These are phyloP conservation scores for Trichaptum fuscoviolaceum DNA, from an alignment of 768 basidiomycete species.

Conservation along the genomic window DNA sequence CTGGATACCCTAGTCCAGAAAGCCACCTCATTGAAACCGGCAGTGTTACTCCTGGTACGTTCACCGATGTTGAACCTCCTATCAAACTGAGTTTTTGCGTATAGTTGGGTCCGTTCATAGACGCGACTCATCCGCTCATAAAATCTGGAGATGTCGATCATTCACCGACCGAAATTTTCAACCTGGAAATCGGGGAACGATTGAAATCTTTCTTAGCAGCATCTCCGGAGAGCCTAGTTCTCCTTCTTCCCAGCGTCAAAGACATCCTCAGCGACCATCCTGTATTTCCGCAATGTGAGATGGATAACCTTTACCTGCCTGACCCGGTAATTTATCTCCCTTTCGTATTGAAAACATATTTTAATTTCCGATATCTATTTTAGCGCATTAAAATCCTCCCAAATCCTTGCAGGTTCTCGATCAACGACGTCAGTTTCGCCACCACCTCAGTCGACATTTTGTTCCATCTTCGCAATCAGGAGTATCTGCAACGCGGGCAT, in stretches of 20 bases:
- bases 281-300: constrained; percentile 79
- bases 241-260: constrained; percentile 77
- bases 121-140: constrained; percentile 67
- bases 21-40: constrained; percentile 61
- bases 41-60: constrained; percentile 72
- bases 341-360: neutral
- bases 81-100: constrained; percentile 3
- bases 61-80: neutral
- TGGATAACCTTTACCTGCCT: constrained; percentile 36
- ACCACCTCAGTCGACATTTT: constrained; percentile 82
- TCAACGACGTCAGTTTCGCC: constrained; percentile 80
- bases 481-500: constrained; percentile 62
- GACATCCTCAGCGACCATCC: constrained; percentile 77
- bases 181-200: constrained; percentile 50
- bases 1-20: constrained; percentile 59
- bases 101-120: constrained; percentile 91
- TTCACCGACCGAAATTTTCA: constrained; percentile 64
- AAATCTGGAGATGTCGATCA: constrained; percentile 68
- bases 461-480: constrained; percentile 85
- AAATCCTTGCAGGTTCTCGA: constrained; percentile 80
- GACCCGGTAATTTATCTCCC: constrained; percentile 43
- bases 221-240: constrained; percentile 63
- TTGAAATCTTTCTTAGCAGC: constrained; percentile 52
- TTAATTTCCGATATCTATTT: constrained; percentile 1
- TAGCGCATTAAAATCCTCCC: constrained; percentile 79